Conservation (phyloP, 768 basidiomycete species). For the Agaricus subrufescens region DNA sequence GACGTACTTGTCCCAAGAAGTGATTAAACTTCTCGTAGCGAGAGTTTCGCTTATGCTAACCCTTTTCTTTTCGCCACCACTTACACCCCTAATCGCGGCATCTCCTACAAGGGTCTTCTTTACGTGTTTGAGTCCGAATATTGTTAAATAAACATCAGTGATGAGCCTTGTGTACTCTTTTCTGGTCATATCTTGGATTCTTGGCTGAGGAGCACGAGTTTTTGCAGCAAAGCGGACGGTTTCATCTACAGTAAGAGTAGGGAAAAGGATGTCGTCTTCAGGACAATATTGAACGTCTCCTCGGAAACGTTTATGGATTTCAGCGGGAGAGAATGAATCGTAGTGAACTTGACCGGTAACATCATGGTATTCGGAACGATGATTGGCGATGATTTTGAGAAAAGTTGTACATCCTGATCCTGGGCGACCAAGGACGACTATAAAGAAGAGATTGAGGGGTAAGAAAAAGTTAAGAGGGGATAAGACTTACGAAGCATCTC, state of each 20-base stretch:
- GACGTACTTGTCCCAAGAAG: conserved; percentile 75
- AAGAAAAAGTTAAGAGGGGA: not conserved
- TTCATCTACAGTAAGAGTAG: conserved; percentile 75
- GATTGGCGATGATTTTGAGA: conserved; percentile 78
- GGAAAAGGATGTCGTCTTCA: conserved; percentile 85
- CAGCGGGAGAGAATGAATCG: conserved; percentile 64
- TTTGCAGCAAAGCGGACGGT: conserved; percentile 68
- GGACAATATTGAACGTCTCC: conserved; percentile 82
- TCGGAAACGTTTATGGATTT: conserved; percentile 61
- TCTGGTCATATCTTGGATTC: conserved; percentile 38
- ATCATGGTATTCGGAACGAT: conserved; percentile 58
- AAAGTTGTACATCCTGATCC: conserved; percentile 84
- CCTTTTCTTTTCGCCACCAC: conserved; percentile 76
- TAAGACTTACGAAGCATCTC: conserved; percentile 70
- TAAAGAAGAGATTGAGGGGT: not conserved
- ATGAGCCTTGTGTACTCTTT: conserved; percentile 37
- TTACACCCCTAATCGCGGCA: conserved; percentile 68
- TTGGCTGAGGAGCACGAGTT: conserved; percentile 60
- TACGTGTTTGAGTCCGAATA: conserved; percentile 75
- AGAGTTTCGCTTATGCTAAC: conserved; percentile 60
- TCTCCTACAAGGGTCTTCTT: conserved; percentile 75
- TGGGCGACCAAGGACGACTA: conserved; percentile 83
- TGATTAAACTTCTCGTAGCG: conserved; percentile 55
- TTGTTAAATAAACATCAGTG: conserved; percentile 54
- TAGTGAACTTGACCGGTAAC: conserved; percentile 73